Evolutionary conservation across 441 rosid genomes (phyloP), one percentile per base, ranked within the genome.

Genomic region (Geranium incanum): DNA sequence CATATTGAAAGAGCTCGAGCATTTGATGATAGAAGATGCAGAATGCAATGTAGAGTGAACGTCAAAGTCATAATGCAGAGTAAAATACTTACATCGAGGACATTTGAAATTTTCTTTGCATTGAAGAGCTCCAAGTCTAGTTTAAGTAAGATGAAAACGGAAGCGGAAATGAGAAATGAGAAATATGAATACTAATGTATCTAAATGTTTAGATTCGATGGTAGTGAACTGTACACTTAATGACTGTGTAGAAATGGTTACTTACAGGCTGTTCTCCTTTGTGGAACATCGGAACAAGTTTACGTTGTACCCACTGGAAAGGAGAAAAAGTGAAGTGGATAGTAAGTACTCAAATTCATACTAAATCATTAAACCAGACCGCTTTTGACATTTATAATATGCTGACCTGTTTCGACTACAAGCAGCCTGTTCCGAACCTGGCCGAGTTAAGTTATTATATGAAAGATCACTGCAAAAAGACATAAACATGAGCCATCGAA

Each of bases 381-480:
- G 65, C 21, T 28, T 65, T 65, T 12, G 41, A 60, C 3, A 36
- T 13, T 6, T 19, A 16, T 55, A 19, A 18, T 75, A 37, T 72
- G 70, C 88, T 82, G 70, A 91, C 96, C 79, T 36, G 84, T 86
- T 81, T 71, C 82, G 83, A 74, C 7, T 80, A 84, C 99, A 94
- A 79, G 85, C 81, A 70, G 80, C 79, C 66, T 81, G 80, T 11
- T 79, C 87, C 59, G 89, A 85, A 76, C 81, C 84, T 81, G 82
- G 94, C 82, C 81, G 83, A 33, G 81, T 72, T 68, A 94, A 90
- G 85, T 89, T 80, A 74, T 94, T 94, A 82, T 89, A 94, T 1
- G 99, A 90, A 72, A 94, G 86, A 81, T 94, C 99, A 59, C 99
- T 92, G 91, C 78, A 80, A 52, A 33, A 68, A 77, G 77, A 68